Evolutionary conservation across 176 grass and related monocot genomes (phyloP), one percentile per base, ranked within the genome.

Genomic region (Pontederia crassipes): DNA sequence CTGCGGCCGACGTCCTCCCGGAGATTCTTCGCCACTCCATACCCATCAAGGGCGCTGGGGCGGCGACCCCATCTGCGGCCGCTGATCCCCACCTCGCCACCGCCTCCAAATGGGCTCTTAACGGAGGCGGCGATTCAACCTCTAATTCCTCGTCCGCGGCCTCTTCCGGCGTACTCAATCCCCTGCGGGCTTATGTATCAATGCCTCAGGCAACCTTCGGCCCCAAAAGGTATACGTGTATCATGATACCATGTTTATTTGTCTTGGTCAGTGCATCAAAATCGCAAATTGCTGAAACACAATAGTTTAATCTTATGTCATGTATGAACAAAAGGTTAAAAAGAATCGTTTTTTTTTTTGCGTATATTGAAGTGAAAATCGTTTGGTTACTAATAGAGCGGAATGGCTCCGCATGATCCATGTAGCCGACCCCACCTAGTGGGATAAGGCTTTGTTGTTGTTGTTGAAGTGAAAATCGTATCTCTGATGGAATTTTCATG

Each of bases 131-230:
- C 29, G 29, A 35, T 35, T 35, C 29, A 35, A 71, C 74, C 2
- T 62, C 50, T 28, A 10, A 46, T 58, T 64, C 74, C 27, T 48
- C 71, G 2, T 60, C 54, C 1, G 60, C 78, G 11, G 55, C 68
- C 32, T 74, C 66, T 11, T 54, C 74, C 1, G 90, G 90, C 50
- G 72, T 40, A 28, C 64, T 85, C 48, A 96, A 90, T 59, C 92
- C 92, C 61, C 66, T 96, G 61, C 78, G 86, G 53, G 82, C 83
- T 10, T 87, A 78, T 52, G 56, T 90, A 58, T 82, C 92, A 16
- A 61, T 97, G 53, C 92, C 92, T 51, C 92, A 90, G 73, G 76
- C 81, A 61, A 97, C 87, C 54, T 88, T 97, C 49, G 92, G 92
- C 15, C 92, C 87, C 57, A 97, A 68, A 85, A 90, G 92, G 92